Conservation (phyloP, 139 green algal species). For the Chlorella sp. region DNA sequence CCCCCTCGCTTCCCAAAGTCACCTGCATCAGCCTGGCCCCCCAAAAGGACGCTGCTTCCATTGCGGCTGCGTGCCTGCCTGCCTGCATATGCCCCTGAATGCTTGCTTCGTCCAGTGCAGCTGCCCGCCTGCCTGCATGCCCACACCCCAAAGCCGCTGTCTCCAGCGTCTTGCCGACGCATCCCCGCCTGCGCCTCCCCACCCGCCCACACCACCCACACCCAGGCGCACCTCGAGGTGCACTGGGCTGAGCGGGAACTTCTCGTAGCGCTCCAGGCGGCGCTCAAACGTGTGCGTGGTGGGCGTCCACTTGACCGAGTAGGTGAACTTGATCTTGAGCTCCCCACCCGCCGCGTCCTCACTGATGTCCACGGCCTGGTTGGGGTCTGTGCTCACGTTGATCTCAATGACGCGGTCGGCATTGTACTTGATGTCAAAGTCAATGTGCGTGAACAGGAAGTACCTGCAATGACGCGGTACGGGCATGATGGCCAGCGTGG, state of each 20-base stretch:
- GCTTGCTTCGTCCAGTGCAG: too few relatives aligned
- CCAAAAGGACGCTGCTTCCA: too few relatives aligned
- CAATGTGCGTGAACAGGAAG: conserved; percentile 81
- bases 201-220: too few relatives aligned
- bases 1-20: too few relatives aligned
- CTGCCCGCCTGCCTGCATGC: too few relatives aligned
- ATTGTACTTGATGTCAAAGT: conserved; percentile 87
- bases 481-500: too few relatives aligned
- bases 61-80: too few relatives aligned
- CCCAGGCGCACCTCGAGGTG: conserved; percentile 79
- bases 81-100: too few relatives aligned
- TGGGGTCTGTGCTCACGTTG: conserved; percentile 76
- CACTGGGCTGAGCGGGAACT: conserved; percentile 75
- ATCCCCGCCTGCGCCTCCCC: background rate
- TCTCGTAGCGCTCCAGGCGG: conserved; percentile 84
- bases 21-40: too few relatives aligned
- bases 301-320: conserved; percentile 76
- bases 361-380: conserved; percentile 40
- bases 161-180: too few relatives aligned
- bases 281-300: conserved; percentile 58
- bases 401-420: conserved; percentile 85
- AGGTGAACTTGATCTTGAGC: conserved; percentile 63
- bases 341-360: conserved; percentile 22
- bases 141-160: too few relatives aligned
- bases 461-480: too few relatives aligned